Evolutionary conservation across 2,329 filamentous ascomycete species (phyloP), one percentile per base, ranked within the genome.

Genomic region (Penicillium oxalicum): DNA sequence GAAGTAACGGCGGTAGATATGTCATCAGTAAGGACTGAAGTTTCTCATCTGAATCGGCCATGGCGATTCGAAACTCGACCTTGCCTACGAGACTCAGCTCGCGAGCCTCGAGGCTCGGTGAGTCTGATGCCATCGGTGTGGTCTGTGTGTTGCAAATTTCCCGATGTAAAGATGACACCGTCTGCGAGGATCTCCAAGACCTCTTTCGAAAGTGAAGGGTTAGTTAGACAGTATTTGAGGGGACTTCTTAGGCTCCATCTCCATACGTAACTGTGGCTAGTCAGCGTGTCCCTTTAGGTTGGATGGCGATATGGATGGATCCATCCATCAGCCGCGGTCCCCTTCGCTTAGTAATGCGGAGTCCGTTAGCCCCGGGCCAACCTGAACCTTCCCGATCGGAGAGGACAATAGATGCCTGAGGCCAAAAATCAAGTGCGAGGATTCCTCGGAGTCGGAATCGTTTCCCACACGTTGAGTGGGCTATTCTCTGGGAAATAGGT

Each of bases 31-130:
- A 75, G 25, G 82, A 73, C 65, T 91, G 82, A 1, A 98, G 80
- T 71, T 91, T 94, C 54, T 82, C 77, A 65, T 96, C 91, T 44
- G 89, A 84, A 59, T 89, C 87, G 27, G 91, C 86, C 45, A 91
- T 81, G 27, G 82, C 86, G 61, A 96, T 93, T 55, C 84, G 81
- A 63, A 93, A 82, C 68, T 94, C 90, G 40, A 95, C 86, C 64
- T 88, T 91, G 61, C 87, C 87, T 45, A 95, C 81, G 53, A 96
- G 80, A 56, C 83, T 81, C 57, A 95, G 77, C 77, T 95, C 90
- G 53, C 84, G 82, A 68, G 86, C 69, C 51, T 72, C 70, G 48
- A 61, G 53, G 61, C 61, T 71, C 56, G 60, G 61, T 48, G 62
- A 57, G 49, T 62, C 61, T 50, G 64, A 56, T 54, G 67, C 63